Percentiles rank a stretch among this genome's conserved stretches.
These are phyloP conservation scores for Lepiota venenata DNA, from an alignment of 768 basidiomycete genomes.

Conservation along the genomic window DNA sequence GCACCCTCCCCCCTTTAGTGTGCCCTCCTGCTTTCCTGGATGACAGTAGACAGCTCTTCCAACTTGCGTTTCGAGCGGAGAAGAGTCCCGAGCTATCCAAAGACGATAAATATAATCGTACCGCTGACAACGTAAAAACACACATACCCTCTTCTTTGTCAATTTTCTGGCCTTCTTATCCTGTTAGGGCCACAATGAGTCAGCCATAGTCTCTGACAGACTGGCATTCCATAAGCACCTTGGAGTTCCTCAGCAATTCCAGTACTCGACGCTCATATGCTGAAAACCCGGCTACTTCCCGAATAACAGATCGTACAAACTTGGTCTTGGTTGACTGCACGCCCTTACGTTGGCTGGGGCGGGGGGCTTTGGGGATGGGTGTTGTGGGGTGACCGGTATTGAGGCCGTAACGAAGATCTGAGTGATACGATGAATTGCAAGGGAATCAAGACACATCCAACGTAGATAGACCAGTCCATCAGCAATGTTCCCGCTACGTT, in stretches of 20 bases:
- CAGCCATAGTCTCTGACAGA: neutral
- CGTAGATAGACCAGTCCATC: conserved; percentile 1
- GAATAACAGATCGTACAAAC: conserved; percentile 89
- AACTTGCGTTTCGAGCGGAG: conserved; percentile 98
- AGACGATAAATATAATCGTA: conserved; percentile 10
- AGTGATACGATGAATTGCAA: neutral
- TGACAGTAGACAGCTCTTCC: conserved; percentile 89
- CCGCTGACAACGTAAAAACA: conserved; percentile 17
- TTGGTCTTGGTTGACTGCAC: conserved; percentile 84
- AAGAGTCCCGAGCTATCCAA: conserved; percentile 85
- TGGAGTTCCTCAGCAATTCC: conserved; percentile 97
- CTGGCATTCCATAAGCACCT: conserved; percentile 42
- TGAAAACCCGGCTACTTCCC: conserved; percentile 97
- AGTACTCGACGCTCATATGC: conserved; percentile 97
- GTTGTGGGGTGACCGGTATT: conserved; percentile 93
- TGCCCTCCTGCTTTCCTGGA: conserved; percentile 87
- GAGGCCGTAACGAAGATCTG: conserved; percentile 81
- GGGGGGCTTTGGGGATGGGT: conserved; percentile 65
- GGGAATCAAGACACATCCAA: neutral
- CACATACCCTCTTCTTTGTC: conserved; percentile 95
- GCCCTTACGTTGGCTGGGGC: conserved; percentile 93
- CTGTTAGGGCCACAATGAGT: conserved; percentile 32
- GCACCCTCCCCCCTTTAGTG: conserved; percentile 29
- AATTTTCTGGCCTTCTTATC: conserved; percentile 99
- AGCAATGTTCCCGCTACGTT: conserved; percentile 11